Evolutionary conservation across 805 yeast species (phyloP).

Genomic region (Wickerhamomyces alni): DNA sequence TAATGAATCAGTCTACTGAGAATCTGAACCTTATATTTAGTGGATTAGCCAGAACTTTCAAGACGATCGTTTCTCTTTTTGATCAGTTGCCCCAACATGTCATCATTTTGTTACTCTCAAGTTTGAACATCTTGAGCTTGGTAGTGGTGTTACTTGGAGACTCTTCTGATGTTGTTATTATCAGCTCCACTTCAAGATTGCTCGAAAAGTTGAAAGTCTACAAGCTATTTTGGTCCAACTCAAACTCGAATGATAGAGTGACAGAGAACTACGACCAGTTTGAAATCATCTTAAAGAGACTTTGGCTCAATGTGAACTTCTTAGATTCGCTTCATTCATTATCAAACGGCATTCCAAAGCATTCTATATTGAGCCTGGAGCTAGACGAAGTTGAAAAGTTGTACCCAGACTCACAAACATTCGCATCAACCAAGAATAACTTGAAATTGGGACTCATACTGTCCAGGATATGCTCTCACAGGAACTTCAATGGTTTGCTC

Average conservation of each 20-base stretch:
- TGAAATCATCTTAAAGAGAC: slow-evolving; percentile 29
- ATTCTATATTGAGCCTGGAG: slow-evolving; percentile 17
- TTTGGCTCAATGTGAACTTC: slow-evolving; percentile 41
- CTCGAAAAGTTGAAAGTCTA: slow-evolving; percentile 53
- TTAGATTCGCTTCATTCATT: slow-evolving; percentile 49
- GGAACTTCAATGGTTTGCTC: neutral
- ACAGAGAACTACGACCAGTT: slow-evolving; percentile 20
- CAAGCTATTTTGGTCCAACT: slow-evolving; percentile 25
- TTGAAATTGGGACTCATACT: slow-evolving; percentile 22
- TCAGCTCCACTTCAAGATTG: slow-evolving; percentile 46
- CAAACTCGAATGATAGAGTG: slow-evolving; percentile 2
- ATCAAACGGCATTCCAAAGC: slow-evolving; percentile 42
- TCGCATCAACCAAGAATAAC: slow-evolving; percentile 18
- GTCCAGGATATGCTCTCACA: slow-evolving; percentile 11
- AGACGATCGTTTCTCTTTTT: slow-evolving; percentile 6
- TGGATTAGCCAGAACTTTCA: slow-evolving; percentile 11
- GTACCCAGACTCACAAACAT: slow-evolving; percentile 13
- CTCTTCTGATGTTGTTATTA: slow-evolving; percentile 45
- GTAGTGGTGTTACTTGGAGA: slow-evolving; percentile 54
- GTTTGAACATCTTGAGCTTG: slow-evolving; percentile 45
- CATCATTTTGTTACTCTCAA: slow-evolving; percentile 11
- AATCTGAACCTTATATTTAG: slow-evolving; percentile 9
- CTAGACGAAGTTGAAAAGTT: slow-evolving; percentile 15
- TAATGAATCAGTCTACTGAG: slow-evolving; percentile 6
- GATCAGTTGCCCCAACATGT: slow-evolving; percentile 9